A percentile compares a stretch with the other conserved stretches of the same genome.
Evolutionary conservation across 2,329 filamentous ascomycete genomes (phyloP).

Genomic region (Fusarium napiforme): DNA sequence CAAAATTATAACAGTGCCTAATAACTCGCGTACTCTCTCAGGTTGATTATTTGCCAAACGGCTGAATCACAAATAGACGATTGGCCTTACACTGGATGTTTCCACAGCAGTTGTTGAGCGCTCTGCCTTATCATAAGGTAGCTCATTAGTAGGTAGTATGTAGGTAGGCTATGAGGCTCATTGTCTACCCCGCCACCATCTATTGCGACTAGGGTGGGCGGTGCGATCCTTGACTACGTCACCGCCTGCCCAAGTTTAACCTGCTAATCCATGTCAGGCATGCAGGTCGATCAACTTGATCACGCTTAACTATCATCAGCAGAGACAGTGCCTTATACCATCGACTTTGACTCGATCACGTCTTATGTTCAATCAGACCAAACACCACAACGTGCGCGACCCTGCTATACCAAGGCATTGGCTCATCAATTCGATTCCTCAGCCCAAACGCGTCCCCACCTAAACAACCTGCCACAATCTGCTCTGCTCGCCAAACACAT

Average conservation of each 20-base stretch:
- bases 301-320: conserved; percentile 27
- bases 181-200: conserved; percentile 34
- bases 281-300: conserved; percentile 29
- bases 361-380: not conserved
- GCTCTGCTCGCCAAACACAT: conserved; percentile 16
- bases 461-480: conserved; percentile 4
- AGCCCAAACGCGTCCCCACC: conserved; percentile 13
- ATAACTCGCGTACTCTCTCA: not conserved
- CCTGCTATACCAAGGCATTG: not conserved
- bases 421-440: not conserved
- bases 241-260: conserved; percentile 37
- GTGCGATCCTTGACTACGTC: conserved; percentile 44
- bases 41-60: not conserved
- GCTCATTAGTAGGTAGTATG: not conserved
- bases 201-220: conserved; percentile 32
- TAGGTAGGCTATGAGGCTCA: conserved; percentile 14
- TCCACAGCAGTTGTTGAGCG: not conserved
- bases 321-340: conserved; percentile 3
- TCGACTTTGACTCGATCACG: conserved; percentile 3
- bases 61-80: not conserved
- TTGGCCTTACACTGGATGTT: not conserved
- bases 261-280: conserved; percentile 23
- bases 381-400: not conserved
- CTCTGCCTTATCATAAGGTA: not conserved
- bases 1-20: not conserved